Conservation (phyloP, 306 rosid genomes). For the Cucurbita maxima region DNA sequence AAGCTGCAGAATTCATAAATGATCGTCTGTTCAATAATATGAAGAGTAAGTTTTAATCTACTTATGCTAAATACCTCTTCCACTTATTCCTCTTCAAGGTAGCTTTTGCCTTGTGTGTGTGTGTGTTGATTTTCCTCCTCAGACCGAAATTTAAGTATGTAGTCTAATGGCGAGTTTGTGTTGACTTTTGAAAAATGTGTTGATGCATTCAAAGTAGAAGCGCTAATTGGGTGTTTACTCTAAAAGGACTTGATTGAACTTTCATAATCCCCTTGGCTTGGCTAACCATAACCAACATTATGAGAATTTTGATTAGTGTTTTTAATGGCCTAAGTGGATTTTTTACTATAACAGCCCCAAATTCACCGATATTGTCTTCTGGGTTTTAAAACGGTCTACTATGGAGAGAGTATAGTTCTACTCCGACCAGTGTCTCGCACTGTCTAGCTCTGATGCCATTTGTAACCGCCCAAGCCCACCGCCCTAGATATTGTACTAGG, state of each 20-base stretch:
- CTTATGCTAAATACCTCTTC: not conserved
- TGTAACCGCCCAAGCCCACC: too few relatives aligned
- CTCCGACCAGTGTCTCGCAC: too few relatives aligned
- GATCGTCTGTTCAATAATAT: conserved; percentile 50
- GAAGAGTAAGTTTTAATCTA: conserved; percentile 40
- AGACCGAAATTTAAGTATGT: not conserved
- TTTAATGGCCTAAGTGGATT: not conserved
- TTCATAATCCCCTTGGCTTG: not conserved
- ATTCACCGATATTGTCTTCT: too few relatives aligned
- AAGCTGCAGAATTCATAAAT: conserved; percentile 62
- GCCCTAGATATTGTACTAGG: too few relatives aligned
- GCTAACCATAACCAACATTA: not conserved
- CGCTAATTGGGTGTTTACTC: not conserved
- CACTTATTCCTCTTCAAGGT: not conserved
- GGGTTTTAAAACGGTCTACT: too few relatives aligned
- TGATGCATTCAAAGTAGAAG: not conserved
- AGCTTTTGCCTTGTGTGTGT: not conserved
- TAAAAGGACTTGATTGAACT: not conserved
- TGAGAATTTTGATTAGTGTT: not conserved
- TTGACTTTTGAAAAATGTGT: not conserved
- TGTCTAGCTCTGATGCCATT: too few relatives aligned
- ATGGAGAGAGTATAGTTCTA: too few relatives aligned
- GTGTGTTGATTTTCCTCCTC: not conserved
- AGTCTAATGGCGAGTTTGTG: not conserved
- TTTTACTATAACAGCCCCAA: not conserved